Evolutionary conservation across 495 filamentous ascomycete genomes (phyloP), one percentile per base, ranked within the genome.

Genomic region (Hypoxylon crocopeplum): DNA sequence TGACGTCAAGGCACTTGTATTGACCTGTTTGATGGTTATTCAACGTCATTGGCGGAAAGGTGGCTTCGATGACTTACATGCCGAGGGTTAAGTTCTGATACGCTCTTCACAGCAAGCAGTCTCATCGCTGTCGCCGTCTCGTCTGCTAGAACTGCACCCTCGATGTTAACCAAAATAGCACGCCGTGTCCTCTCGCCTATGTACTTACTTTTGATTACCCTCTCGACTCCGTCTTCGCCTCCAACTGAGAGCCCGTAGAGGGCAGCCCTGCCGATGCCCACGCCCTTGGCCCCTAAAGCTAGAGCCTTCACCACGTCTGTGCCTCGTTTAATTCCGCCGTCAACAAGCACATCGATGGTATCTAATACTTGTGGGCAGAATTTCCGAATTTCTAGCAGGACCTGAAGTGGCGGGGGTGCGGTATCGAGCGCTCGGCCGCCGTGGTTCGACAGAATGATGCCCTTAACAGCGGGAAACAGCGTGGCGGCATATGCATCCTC

Each of bases 401-500:
- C 91, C 68, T 91, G 86, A 0, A 93, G 79, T 16, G 86, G 82
- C 3, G 90, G 87, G 1, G 89, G 88, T 0, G 90, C 87, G 1
- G 89, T 93, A 63, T 93, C 90, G 17, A 87, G 68, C 15, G 87
- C 88, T 5, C 89, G 74, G 0, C 90, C 90, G 20, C 90, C 90
- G 62, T 93, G 90, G 57, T 93, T 93, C n/a, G 86, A 89, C 1
- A 93, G 71, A n/a, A 92, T 87, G 32, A 92, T 90, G 0, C 82
- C 89, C 67, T 80, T 85, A 19, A 92, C 82, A 42, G 85, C 84
- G 0, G 88, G 86, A 1, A 82, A 71, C 51, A 87, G 74, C 17
- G 82, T 75, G 2, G 80, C 79, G 5, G 89, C 89, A 50, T 86
- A 87, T 1, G 88, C 89, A 70, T 93, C 90, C 58, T 93, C 89